Base-by-base conservation (phyloP, 352 stramenopile genomes). In the Phytopythium chamaehyphon region DNA sequence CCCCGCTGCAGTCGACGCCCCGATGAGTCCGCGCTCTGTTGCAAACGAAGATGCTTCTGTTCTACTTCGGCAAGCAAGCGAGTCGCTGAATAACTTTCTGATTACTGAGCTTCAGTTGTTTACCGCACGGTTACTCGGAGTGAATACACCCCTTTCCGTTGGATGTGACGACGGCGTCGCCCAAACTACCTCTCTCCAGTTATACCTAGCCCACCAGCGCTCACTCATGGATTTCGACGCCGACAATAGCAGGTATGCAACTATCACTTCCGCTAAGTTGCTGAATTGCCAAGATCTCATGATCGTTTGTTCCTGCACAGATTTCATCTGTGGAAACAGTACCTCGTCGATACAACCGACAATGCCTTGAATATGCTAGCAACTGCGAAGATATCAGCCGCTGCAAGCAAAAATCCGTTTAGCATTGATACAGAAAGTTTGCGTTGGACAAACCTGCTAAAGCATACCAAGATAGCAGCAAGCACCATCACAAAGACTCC, bases 221-320 rank as follows among this genome's bases (percentile, higher is more conserved):
- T 60, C 66, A 38, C 59, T 85, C 16, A 68, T 65, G 48, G 71
- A 85, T 45, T 85, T 82, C 36, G 71, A 82, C 47, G 68, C 76
- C 7, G 71, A 82, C 24, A 77, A 61, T 54, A 71, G 64, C 59
- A 61, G 73, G 73, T 85, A 26, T 33, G 60, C 51, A 11, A 19
- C 0, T 18, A 16, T 18, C 18, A n/a, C 24, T 9, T 6, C 5
- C 3, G 18, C 9, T 44, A 15, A 10, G n/a, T 18, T 35, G 43
- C n/a, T n/a, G n/a, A n/a, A n/a, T n/a, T n/a, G n/a, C n/a, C n/a
- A n/a, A n/a, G n/a, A n/a, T n/a, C n/a, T n/a, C n/a, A n/a, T n/a
- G n/a, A n/a, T n/a, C n/a, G n/a, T n/a, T 33, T 10, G 5, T 33
- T 33, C 28, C 28, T 33, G 5, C 28, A 6, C 33, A 53, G 47